Percentiles rank a stretch among this genome's conserved stretches.
These are phyloP conservation scores for Neonectria ditissima DNA, from an alignment of 2,329 filamentous ascomycete species.

Conservation along the genomic window DNA sequence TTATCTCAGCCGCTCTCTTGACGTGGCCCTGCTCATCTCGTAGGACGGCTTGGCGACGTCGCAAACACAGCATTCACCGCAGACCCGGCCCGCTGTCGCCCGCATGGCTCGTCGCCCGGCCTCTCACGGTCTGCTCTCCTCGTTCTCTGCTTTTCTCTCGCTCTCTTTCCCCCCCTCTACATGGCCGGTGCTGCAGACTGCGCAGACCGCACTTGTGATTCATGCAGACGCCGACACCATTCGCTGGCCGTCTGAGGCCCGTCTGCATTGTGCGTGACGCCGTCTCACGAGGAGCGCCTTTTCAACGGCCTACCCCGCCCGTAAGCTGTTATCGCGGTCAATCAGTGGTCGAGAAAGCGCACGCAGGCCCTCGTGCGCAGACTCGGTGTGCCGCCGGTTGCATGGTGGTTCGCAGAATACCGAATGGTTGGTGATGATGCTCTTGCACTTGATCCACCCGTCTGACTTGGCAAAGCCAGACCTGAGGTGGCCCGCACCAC, in stretches of 20 bases:
- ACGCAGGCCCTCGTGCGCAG: slow-evolving; percentile 35
- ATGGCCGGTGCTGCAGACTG: background rate
- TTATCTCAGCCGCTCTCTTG: slow-evolving; percentile 24
- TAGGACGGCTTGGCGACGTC: slow-evolving; percentile 24
- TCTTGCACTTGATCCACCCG: slow-evolving; percentile 39
- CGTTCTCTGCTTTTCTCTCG: background rate
- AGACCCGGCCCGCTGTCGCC: slow-evolving; percentile 11
- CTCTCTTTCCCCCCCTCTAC: slow-evolving; percentile 11
- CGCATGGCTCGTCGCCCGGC: slow-evolving; percentile 11
- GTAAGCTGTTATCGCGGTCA: slow-evolving; percentile 32
- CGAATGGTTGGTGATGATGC: slow-evolving; percentile 41
- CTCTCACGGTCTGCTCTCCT: background rate
- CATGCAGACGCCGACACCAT: slow-evolving; percentile 29
- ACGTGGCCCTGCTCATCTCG: slow-evolving; percentile 26
- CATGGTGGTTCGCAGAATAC: slow-evolving; percentile 38
- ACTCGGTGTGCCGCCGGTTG: slow-evolving; percentile 45
- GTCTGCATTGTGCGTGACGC: slow-evolving; percentile 27
- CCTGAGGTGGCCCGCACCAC: slow-evolving; percentile 31
- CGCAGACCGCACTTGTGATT: slow-evolving; percentile 33
- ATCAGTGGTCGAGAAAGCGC: slow-evolving; percentile 35
- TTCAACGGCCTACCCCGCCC: slow-evolving; percentile 32
- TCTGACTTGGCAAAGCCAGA: slow-evolving; percentile 39
- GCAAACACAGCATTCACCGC: slow-evolving; percentile 23
- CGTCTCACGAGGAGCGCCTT: slow-evolving; percentile 21
- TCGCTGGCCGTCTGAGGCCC: slow-evolving; percentile 38